A percentile compares a stretch with the other conserved stretches of the same genome.
Conservation (phyloP, 2,329 filamentous ascomycete species). For the Arthroderma sp. region DNA sequence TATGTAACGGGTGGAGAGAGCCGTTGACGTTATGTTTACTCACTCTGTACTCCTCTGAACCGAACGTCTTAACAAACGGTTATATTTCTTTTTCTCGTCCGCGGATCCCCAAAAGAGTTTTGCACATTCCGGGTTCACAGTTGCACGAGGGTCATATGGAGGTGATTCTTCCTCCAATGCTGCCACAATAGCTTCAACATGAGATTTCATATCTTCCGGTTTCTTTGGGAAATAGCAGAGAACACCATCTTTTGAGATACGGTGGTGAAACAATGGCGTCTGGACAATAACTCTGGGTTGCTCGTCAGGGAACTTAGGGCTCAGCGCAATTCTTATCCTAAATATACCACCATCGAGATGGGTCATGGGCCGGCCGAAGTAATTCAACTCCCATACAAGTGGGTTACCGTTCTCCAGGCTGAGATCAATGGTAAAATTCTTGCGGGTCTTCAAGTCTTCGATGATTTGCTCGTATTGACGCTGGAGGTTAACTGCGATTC, state of each 20-base stretch:
- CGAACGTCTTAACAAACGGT: conserved; percentile 62
- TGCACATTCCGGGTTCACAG: conserved; percentile 74
- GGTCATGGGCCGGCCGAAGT: conserved; percentile 85
- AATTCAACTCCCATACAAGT: conserved; percentile 76
- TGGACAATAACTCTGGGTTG: conserved; percentile 74
- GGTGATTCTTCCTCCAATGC: conserved; percentile 78
- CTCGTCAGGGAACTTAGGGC: conserved; percentile 72
- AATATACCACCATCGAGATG: conserved; percentile 88
- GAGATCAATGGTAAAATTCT: conserved; percentile 59
- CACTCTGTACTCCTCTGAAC: conserved; percentile 40
- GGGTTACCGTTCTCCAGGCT: conserved; percentile 69
- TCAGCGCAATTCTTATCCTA: conserved; percentile 64
- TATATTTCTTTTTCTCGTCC: conserved; percentile 74
- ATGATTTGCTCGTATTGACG: conserved; percentile 75
- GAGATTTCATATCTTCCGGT: conserved; percentile 63
- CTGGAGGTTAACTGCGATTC: conserved; percentile 67
- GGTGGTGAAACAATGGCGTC: conserved; percentile 75
- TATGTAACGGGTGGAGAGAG: not conserved
- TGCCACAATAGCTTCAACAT: conserved; percentile 71
- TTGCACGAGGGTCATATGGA: conserved; percentile 76
- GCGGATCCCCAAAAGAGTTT: conserved; percentile 73
- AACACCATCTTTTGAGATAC: conserved; percentile 65
- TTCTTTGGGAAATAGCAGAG: conserved; percentile 67
- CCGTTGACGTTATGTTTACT: conserved; percentile 4
- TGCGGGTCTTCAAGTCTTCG: conserved; percentile 57